These are phyloP conservation scores for Parvularia atlantis DNA, from an alignment of 78 protist genomes.

Conservation along the genomic window DNA sequence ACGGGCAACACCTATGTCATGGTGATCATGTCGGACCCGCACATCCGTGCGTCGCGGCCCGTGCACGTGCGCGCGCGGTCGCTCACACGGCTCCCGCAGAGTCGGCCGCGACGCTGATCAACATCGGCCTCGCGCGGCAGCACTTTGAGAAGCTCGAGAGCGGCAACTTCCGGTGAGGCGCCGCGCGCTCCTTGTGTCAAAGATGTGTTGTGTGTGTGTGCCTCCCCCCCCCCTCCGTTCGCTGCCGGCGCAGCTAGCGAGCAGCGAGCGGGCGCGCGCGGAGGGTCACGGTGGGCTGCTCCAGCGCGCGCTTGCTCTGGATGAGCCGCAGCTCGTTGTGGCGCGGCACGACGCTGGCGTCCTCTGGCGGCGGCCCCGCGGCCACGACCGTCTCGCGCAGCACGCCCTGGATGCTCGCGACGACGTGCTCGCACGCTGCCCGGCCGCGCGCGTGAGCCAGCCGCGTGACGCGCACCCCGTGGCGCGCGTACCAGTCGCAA, in stretches of 20 bases:
- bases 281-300: too few relatives aligned
- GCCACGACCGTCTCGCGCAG: not conserved
- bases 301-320: slow-evolving; percentile 13
- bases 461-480: not conserved
- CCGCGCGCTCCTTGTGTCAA: too few relatives aligned
- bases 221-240: too few relatives aligned
- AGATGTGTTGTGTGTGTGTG: too few relatives aligned
- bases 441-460: not conserved
- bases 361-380: not conserved
- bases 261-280: too few relatives aligned
- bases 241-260: too few relatives aligned
- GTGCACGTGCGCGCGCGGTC: not conserved
- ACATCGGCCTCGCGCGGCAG: slow-evolving; percentile 32
- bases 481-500: not conserved
- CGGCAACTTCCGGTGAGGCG: too few relatives aligned
- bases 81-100: not conserved
- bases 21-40: slow-evolving; percentile 82
- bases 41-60: slow-evolving; percentile 29
- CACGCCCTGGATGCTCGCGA: slow-evolving; percentile 2
- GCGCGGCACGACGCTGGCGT: not conserved
- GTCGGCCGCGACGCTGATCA: slow-evolving; percentile 29
- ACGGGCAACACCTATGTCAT: slow-evolving; percentile 89
- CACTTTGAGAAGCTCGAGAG: slow-evolving; percentile 36
- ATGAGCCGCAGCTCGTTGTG: slow-evolving; percentile 9
- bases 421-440: too few relatives aligned